A percentile compares a stretch with the other conserved stretches of the same genome.
Evolutionary conservation across 2,329 filamentous ascomycete species (phyloP).

Genomic region (Penicillium rolfsii): DNA sequence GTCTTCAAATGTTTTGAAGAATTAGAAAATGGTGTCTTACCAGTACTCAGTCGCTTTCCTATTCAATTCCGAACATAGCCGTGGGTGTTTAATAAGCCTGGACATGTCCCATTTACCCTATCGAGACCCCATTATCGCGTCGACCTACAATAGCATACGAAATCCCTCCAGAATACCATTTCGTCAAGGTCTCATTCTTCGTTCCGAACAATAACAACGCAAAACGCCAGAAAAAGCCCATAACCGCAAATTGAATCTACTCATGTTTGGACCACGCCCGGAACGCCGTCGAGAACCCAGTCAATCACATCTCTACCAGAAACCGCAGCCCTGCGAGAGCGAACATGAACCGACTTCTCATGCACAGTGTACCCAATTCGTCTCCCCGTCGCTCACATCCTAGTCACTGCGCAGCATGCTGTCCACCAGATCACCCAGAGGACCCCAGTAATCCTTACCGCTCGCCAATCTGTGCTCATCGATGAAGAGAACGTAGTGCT

Average conservation of each 20-base stretch:
- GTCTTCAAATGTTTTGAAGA: background rate
- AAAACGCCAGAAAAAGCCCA: constrained; percentile 15
- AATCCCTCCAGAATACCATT: background rate
- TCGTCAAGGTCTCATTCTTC: background rate
- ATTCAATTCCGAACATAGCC: background rate
- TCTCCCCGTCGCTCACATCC: constrained; percentile 25
- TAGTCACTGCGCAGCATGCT: constrained; percentile 95
- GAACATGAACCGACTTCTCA: constrained; percentile 16
- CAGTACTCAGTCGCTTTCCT: background rate
- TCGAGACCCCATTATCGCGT: background rate
- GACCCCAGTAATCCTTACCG: constrained; percentile 97
- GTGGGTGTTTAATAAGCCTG: too few species aligned
- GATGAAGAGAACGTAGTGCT: constrained; percentile 98
- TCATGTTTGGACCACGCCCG: constrained; percentile 25
- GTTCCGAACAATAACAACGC: background rate
- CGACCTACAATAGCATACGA: background rate
- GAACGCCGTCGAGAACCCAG: constrained; percentile 27
- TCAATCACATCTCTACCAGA: constrained; percentile 11
- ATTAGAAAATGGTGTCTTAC: background rate
- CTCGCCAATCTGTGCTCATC: constrained; percentile 92
- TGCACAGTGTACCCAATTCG: constrained; percentile 18
- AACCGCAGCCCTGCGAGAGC: constrained; percentile 7
- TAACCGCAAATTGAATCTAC: constrained; percentile 15
- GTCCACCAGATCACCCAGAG: constrained; percentile 91
- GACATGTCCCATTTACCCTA: background rate